Base-by-base conservation (phyloP, 164 flowering plant species). In the Piper betle region DNA sequence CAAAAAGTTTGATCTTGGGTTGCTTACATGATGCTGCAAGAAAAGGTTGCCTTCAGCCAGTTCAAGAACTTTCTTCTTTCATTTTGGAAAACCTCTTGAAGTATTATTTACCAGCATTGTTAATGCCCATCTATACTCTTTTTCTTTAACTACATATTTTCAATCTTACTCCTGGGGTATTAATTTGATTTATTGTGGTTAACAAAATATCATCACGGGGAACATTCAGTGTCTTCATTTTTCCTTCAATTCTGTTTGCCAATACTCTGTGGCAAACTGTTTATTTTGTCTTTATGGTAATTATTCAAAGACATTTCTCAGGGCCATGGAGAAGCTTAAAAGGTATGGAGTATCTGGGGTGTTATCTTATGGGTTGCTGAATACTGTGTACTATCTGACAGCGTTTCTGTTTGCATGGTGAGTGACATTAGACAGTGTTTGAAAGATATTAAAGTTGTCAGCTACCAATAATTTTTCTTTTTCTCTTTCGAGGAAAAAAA, bases 261-360 rank as follows among this genome's bases (percentile, higher is more conserved):
- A 43, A 15, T 3, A 3, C 8, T 15, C 50, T 43, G 50, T 15
- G 50, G 12, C 50, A 43, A 43, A 43, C 8, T 43, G 50, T 43
- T 43, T 8, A 2, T 43, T 43, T 43, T 43, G 4, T 7, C 8
- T 2, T 43, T 43, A 8, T 43, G 50, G 50, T 38, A 39, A 42
- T n/a, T 7, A 43, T 59, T 37, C 39, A 7, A 11, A 41, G 37
- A 19, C 20, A 19, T 52, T 39, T 57, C 33, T 48, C 74, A 81
- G 82, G 75, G 17, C 68, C 20, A 59, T 81, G 71, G 40, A 69
- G 77, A 82, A 62, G 66, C 62, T 90, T 72, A 84, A 62, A 70
- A 84, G 83, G 73, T 90, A 90, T 63, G 97, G 97, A 52, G 37
- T 79, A 60, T 72, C 95, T 42, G 95, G 95, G 61, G 64, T 90